A percentile compares a stretch with the other conserved stretches of the same genome.
phyloP scores from a whole-genome alignment of 371 early-diverging fungal species.

The Mucor piriformis region DNA sequence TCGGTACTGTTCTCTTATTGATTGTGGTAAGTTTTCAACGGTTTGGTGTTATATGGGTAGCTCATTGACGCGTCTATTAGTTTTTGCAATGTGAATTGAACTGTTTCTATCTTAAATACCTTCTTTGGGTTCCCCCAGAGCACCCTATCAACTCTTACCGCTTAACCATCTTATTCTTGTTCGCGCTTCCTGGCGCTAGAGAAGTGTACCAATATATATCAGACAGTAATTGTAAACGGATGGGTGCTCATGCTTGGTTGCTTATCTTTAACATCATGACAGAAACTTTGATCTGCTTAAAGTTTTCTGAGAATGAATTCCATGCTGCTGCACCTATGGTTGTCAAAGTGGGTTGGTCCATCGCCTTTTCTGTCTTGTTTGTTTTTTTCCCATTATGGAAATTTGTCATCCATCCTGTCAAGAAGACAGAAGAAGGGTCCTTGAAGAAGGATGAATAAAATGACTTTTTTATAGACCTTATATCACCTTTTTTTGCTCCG shows the following conservation, averaged over 20 bases:
- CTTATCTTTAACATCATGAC: constrained; percentile 85
- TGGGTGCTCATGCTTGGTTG: constrained; percentile 93
- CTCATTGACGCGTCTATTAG: constrained; percentile 27
- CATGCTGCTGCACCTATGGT: constrained; percentile 72
- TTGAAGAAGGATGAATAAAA: constrained; percentile 11
- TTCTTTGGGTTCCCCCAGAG: constrained; percentile 93
- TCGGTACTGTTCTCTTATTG: constrained; percentile 66
- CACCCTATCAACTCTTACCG: constrained; percentile 84
- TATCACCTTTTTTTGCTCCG: too few relatives aligned
- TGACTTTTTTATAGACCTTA: too few relatives aligned
- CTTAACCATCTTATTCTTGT: constrained; percentile 79
- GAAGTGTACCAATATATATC: constrained; percentile 91
- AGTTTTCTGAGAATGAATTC: constrained; percentile 89
- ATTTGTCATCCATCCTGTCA: constrained; percentile 53
- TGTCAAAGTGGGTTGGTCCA: constrained; percentile 82
- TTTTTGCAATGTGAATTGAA: constrained; percentile 86
- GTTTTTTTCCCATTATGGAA: constrained; percentile 75
- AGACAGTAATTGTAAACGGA: constrained; percentile 72
- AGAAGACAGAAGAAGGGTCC: constrained; percentile 7
- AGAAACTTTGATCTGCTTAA: constrained; percentile 87
- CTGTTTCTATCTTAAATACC: constrained; percentile 92
- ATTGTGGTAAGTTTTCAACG: constrained; percentile 63
- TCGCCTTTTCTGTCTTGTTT: constrained; percentile 55
- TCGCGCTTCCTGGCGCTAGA: constrained; percentile 84
- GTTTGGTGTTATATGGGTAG: background rate